Base-by-base conservation (phyloP, 2,329 filamentous ascomycete species). In the Fusarium sp. region DNA sequence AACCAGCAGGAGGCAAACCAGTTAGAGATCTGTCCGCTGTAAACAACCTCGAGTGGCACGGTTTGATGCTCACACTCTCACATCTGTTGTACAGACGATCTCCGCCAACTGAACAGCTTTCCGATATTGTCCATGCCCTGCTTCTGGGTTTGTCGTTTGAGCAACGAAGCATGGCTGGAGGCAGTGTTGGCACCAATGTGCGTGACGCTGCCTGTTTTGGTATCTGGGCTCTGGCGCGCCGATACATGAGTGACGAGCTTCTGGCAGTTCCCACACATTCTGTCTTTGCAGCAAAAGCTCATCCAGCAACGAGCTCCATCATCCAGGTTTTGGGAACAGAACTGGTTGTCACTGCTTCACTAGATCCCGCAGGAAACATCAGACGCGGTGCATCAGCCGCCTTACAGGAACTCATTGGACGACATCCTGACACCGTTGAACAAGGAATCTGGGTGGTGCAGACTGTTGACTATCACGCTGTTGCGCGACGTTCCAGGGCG, bases 171-270 rank as follows among this genome's bases (percentile, higher is more conserved):
- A 88, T 93, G 1, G 93, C 93, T 4, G 95, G 96, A n/a, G 89
- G 87, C 13, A 94, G 93, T 4, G 84, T 95, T 12, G 96, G 96
- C 3, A 91, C 92, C 2, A 97, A 97, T 72, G 94, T 99, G 16
- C 89, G 96, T 46, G 96, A 99, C 81, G 95, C 96, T 13, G 93
- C 96, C 4, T 97, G 94, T 77, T 99, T 98, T 77, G 96, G 96
- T 8, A 91, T 98, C 26, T 99, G 96, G 96, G 92, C 94, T 2
- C 79, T 98, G 9, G 93, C 95, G 23, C 87, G 96, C 57, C 90
- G 95, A 56, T 99, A 98, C 74, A 89, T 88, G 2, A 97, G 94
- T 0, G 76, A 83, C 1, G 95, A 98, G 77, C 84, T 98, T 8
- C 83, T 91, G 12, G 83, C 83, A 0, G 86, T 97, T 2, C 82